Conservation (phyloP, 345 rosid genomes). For the Clausena lansium region DNA sequence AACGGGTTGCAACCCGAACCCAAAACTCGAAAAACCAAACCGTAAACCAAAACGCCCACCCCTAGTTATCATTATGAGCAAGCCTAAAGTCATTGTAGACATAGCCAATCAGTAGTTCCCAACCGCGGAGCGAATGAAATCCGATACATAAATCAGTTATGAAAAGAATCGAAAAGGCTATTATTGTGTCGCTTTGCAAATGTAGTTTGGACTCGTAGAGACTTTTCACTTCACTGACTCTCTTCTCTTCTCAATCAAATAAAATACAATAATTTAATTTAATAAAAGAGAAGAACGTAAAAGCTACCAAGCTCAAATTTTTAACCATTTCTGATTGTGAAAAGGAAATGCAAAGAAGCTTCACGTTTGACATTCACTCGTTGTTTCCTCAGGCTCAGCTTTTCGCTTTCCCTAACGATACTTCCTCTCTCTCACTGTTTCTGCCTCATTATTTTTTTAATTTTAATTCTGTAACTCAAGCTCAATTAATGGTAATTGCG, state of each 20-base stretch:
- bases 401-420: constrained; percentile 8
- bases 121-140: too few species aligned
- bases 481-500: not conserved
- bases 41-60: too few species aligned
- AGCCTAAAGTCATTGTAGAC: too few species aligned
- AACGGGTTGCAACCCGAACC: too few species aligned
- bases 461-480: not conserved
- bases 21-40: too few species aligned
- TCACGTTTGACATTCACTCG: not conserved
- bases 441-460: not conserved
- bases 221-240: not conserved
- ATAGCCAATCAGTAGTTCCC: too few species aligned
- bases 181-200: too few species aligned
- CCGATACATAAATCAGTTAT: too few species aligned
- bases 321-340: constrained; percentile 6
- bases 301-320: not conserved
- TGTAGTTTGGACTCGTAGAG: constrained; percentile 31
- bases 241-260: not conserved
- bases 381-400: not conserved
- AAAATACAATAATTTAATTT: too few species aligned
- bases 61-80: too few species aligned
- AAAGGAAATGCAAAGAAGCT: constrained; percentile 6
- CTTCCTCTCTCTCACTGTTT: not conserved
- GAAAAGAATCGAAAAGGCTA: too few species aligned
- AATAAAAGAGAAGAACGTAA: not conserved